Evolutionary conservation across 2,329 filamentous ascomycete species (phyloP).

Genomic region (Rhinocladiella similis): DNA sequence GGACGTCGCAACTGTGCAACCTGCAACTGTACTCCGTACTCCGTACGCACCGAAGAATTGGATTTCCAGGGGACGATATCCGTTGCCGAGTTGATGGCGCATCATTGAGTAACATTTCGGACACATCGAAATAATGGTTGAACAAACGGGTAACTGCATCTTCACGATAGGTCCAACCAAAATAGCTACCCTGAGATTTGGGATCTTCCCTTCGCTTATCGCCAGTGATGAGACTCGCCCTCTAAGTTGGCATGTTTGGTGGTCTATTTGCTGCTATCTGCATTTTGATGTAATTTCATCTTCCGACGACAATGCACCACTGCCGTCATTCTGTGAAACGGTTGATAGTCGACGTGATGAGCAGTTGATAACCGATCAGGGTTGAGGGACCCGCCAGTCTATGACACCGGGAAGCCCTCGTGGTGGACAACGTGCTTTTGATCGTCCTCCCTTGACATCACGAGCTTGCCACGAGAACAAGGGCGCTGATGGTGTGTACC

Average conservation of each 20-base stretch:
- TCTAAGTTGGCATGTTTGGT: too few species aligned
- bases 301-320: too few species aligned
- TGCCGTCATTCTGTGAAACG: too few species aligned
- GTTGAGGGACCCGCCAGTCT: neutral
- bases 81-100: neutral
- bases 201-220: neutral
- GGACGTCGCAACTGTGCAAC: neutral
- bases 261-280: too few species aligned
- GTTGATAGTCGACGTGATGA: neutral
- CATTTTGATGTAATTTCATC: too few species aligned
- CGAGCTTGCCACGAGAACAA: constrained; percentile 5
- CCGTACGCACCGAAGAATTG: neutral
- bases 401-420: neutral
- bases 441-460: neutral
- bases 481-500: neutral
- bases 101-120: neutral
- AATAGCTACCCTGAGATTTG: neutral
- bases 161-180: neutral
- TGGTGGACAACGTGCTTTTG: constrained; percentile 7
- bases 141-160: constrained; percentile 1
- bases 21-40: neutral
- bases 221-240: too few species aligned
- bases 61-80: neutral
- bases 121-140: neutral
- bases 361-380: constrained; percentile 9